A percentile compares a stretch with the other conserved stretches of the same genome.
phyloP scores from a whole-genome alignment of 331 rosid genomes.

The Erythrophleum ivorense region DNA sequence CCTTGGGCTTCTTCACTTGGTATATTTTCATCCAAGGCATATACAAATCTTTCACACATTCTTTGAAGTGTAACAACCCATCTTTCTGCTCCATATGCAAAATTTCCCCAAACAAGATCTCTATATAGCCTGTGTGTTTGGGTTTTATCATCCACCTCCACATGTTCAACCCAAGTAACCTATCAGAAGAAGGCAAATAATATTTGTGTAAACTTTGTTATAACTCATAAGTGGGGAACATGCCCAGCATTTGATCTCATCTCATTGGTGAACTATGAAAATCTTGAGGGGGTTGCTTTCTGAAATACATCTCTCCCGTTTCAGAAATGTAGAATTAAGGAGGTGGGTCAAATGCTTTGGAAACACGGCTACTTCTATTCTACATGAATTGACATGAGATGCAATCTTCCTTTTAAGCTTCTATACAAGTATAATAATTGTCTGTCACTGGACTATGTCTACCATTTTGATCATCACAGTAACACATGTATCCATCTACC shows the following conservation, averaged over 20 bases:
- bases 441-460: neutral
- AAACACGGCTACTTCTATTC: neutral
- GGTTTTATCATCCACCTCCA: constrained; percentile 64
- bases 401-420: neutral
- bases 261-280: too few relatives aligned
- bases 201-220: neutral
- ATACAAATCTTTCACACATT: constrained; percentile 64
- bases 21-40: constrained; percentile 25
- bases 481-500: neutral
- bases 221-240: neutral
- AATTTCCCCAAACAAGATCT: constrained; percentile 47
- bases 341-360: neutral
- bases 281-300: too few relatives aligned
- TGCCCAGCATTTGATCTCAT: too few relatives aligned
- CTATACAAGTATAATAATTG: neutral
- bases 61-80: constrained; percentile 73
- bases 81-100: constrained; percentile 71
- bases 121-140: constrained; percentile 56
- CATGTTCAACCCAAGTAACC: constrained; percentile 86
- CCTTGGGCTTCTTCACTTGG: constrained; percentile 43
- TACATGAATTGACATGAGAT: neutral
- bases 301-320: too few relatives aligned
- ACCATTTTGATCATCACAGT: neutral
- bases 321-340: neutral
- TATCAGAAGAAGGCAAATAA: constrained; percentile 22